Percentiles rank a stretch among this genome's conserved stretches.
These are phyloP conservation scores for Rhododendron vialii DNA, from an alignment of 148 eudicot species.

Conservation along the genomic window DNA sequence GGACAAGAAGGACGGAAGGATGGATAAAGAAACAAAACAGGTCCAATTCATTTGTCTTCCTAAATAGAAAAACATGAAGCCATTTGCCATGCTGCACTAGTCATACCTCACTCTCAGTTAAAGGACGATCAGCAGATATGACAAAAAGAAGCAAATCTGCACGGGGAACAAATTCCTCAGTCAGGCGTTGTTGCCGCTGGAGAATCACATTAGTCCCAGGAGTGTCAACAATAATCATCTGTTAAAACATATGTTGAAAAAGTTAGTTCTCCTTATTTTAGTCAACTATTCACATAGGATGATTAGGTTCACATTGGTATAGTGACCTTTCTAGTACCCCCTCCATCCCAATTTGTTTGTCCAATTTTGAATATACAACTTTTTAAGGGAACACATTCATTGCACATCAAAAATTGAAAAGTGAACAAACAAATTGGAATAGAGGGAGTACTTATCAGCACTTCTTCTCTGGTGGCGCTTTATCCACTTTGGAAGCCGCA, in stretches of 20 bases:
- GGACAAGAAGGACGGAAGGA: not conserved
- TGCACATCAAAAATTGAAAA: not conserved
- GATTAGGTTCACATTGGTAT: not conserved
- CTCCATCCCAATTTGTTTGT: not conserved
- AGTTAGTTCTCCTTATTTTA: not conserved
- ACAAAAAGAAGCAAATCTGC: slow-evolving; percentile 96
- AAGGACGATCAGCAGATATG: slow-evolving; percentile 93
- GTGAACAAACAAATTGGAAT: not conserved
- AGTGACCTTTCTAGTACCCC: not conserved
- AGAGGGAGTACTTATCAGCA: not conserved
- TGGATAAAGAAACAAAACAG: not conserved
- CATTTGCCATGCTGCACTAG: slow-evolving; percentile 1
- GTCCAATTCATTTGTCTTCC: not conserved
- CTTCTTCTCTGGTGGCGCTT: not conserved
- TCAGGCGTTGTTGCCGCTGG: slow-evolving; percentile 92
- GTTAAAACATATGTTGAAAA: slow-evolving; percentile 11
- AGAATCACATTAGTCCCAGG: slow-evolving; percentile 99
- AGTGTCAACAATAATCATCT: slow-evolving; percentile 96
- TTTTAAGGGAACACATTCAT: not conserved
- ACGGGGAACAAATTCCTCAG: slow-evolving; percentile 97
- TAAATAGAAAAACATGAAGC: not conserved
- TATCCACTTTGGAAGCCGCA: not conserved
- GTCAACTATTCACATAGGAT: not conserved
- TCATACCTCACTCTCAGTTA: slow-evolving; percentile 94
- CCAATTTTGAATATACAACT: not conserved